Conservation (phyloP, 768 basidiomycete species). For the Macrocybe gigantea region DNA sequence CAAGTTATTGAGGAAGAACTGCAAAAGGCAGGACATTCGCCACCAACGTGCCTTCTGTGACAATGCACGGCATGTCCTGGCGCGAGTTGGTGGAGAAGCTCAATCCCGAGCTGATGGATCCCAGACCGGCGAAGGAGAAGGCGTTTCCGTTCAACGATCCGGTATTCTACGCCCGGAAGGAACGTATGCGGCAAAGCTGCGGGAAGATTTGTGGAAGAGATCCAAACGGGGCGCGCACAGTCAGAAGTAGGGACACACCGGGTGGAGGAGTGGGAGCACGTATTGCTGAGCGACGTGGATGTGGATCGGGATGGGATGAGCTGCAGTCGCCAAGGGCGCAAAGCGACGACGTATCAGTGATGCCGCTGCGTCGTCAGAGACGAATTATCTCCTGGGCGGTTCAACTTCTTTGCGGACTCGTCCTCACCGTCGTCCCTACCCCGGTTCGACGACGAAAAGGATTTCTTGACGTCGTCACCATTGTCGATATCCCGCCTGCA, state of each 20-base stretch:
- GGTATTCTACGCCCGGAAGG: conserved; percentile 15
- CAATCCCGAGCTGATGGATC: conserved; percentile 64
- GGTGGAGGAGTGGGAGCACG: not conserved
- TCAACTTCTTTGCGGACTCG: no score
- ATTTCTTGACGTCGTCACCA: no score
- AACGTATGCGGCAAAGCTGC: conserved; percentile 10
- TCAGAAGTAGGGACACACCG: conserved; percentile 1
- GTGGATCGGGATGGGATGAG: not conserved
- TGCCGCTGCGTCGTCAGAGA: not conserved
- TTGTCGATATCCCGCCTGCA: no score
- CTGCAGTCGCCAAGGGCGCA: no score
- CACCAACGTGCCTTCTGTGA: conserved; percentile 83
- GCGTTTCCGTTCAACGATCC: conserved; percentile 50
- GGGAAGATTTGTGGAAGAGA: conserved; percentile 23
- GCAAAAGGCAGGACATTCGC: conserved; percentile 76
- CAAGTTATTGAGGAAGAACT: not conserved
- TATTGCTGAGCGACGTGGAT: not conserved
- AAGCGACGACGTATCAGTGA: no score
- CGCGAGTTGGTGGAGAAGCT: conserved; percentile 67
- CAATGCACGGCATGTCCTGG: conserved; percentile 64
- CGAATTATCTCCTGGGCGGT: no score
- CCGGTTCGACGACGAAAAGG: no score
- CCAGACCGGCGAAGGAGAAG: conserved; percentile 41
- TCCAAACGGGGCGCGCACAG: conserved; percentile 22
- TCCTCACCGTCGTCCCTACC: no score